phyloP scores from a whole-genome alignment of 116 monocot genomes.

The Thalassia testudinum region DNA sequence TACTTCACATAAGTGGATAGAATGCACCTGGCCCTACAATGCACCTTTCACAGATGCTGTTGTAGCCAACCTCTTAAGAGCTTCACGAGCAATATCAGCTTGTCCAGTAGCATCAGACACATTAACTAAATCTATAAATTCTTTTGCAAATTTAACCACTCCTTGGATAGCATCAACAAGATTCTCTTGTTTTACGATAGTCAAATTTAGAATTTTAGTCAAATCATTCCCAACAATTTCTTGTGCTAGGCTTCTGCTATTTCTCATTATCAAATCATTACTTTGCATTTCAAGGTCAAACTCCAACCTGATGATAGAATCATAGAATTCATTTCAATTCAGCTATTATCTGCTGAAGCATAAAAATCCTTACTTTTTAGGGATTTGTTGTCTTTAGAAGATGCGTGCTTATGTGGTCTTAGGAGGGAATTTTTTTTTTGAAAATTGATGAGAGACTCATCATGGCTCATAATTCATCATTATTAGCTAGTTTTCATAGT shows the following conservation, averaged over 20 bases:
- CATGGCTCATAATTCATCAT: too few relatives aligned
- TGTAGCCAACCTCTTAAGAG: slow-evolving; percentile 83
- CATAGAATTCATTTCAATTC: too few relatives aligned
- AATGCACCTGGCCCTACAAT: slow-evolving; percentile 54
- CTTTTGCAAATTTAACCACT: slow-evolving; percentile 87
- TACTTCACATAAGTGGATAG: too few relatives aligned
- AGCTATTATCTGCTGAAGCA: too few relatives aligned
- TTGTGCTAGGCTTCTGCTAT: slow-evolving; percentile 77
- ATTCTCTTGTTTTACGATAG: slow-evolving; percentile 81
- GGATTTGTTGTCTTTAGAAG: too few relatives aligned
- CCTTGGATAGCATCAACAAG: slow-evolving; percentile 92
- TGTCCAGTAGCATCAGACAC: slow-evolving; percentile 98
- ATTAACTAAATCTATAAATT: slow-evolving; percentile 89
- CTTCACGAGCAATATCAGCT: slow-evolving; percentile 85
- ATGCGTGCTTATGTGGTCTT: too few relatives aligned
- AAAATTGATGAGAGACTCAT: too few relatives aligned
- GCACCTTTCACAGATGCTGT: slow-evolving; percentile 94
- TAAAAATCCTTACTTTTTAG: too few relatives aligned
- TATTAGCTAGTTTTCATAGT: too few relatives aligned
- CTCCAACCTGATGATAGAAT: slow-evolving; percentile 87
- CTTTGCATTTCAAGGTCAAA: slow-evolving; percentile 98
- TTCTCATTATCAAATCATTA: slow-evolving; percentile 95
- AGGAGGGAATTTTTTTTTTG: too few relatives aligned
- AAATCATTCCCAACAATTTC: slow-evolving; percentile 56
- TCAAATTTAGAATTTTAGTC: slow-evolving; percentile 69